These are phyloP conservation scores for Sporisorium graminicola DNA, from an alignment of 1,284 basidiomycete species.

Conservation along the genomic window DNA sequence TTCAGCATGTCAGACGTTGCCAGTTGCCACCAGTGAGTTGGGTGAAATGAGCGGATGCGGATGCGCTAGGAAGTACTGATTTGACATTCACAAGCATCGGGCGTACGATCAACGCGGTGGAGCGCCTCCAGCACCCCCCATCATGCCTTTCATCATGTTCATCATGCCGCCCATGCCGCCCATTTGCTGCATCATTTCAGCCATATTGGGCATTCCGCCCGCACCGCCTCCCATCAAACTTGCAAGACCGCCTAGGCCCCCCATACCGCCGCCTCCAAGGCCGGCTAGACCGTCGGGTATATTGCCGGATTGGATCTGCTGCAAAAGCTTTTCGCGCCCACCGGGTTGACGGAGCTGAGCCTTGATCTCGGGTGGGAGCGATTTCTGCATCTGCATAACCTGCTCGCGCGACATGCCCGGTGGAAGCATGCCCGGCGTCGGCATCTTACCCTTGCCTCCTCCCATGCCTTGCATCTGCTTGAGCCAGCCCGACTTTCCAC, in stretches of 20 bases:
- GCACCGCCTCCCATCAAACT: conserved; percentile 45
- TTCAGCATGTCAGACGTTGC: too few relatives aligned
- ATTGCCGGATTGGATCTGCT: conserved; percentile 61
- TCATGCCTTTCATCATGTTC: conserved; percentile 84
- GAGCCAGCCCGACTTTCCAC: conserved; percentile 85
- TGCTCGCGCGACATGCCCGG: conserved; percentile 67
- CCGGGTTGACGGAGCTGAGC: conserved; percentile 68
- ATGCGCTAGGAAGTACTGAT: too few relatives aligned
- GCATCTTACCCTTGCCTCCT: conserved; percentile 55
- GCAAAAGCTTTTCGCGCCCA: conserved; percentile 62
- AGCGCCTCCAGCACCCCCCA: conserved; percentile 74
- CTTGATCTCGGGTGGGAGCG: conserved; percentile 68
- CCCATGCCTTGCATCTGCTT: conserved; percentile 57
- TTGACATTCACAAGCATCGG: too few relatives aligned
- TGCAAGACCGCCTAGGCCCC: conserved; percentile 41
- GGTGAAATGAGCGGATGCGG: too few relatives aligned
- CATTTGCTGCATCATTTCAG: conserved; percentile 69
- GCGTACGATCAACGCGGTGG: conserved; percentile 17
- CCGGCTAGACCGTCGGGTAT: conserved; percentile 48
- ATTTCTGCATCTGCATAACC: conserved; percentile 66
- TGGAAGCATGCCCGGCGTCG: conserved; percentile 57
- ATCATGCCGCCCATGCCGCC: conserved; percentile 71
- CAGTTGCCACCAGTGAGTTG: too few relatives aligned
- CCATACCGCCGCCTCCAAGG: conserved; percentile 47
- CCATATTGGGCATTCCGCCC: conserved; percentile 61